Evolutionary conservation across 495 filamentous ascomycete species (phyloP).

Genomic region (Xylaria scruposa): DNA sequence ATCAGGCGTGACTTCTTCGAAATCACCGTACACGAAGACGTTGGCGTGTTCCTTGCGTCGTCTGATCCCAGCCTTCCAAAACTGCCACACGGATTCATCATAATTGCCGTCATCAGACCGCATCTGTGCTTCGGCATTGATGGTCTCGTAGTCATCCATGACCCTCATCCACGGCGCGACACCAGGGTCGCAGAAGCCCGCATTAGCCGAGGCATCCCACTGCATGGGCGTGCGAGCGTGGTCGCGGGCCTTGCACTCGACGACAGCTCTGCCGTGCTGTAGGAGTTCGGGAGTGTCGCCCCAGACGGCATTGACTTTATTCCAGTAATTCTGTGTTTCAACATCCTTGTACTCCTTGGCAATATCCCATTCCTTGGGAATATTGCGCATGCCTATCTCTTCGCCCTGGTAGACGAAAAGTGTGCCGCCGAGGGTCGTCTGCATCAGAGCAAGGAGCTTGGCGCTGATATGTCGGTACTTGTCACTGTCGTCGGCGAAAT

Average conservation of each 20-base stretch:
- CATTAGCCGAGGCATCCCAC: slow-evolving; percentile 60
- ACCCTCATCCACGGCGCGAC: slow-evolving; percentile 61
- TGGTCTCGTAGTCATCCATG: slow-evolving; percentile 49
- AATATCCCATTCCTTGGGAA: slow-evolving; percentile 62
- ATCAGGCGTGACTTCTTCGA: slow-evolving; percentile 42
- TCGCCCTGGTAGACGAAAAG: slow-evolving; percentile 75
- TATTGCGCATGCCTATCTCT: slow-evolving; percentile 69
- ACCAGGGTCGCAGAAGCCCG: slow-evolving; percentile 52
- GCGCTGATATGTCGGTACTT: slow-evolving; percentile 52
- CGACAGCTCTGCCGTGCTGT: slow-evolving; percentile 9
- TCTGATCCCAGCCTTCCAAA: slow-evolving; percentile 53
- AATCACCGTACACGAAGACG: slow-evolving; percentile 68
- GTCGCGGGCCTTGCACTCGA: slow-evolving; percentile 59
- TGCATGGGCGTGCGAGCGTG: slow-evolving; percentile 68
- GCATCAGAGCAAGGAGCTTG: slow-evolving; percentile 67
- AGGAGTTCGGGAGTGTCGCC: slow-evolving; percentile 1
- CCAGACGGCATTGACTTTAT: slow-evolving; percentile 38
- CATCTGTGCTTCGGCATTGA: slow-evolving; percentile 54
- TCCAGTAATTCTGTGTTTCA: slow-evolving; percentile 67
- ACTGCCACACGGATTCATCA: slow-evolving; percentile 47
- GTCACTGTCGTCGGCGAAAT: slow-evolving; percentile 53
- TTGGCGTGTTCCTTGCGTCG: slow-evolving; percentile 59
- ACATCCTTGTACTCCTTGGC: slow-evolving; percentile 67
- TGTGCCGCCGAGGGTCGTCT: slow-evolving; percentile 63
- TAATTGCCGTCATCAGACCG: slow-evolving; percentile 32